These are phyloP conservation scores for Salix udensis DNA, from an alignment of 345 rosid species.

Conservation along the genomic window DNA sequence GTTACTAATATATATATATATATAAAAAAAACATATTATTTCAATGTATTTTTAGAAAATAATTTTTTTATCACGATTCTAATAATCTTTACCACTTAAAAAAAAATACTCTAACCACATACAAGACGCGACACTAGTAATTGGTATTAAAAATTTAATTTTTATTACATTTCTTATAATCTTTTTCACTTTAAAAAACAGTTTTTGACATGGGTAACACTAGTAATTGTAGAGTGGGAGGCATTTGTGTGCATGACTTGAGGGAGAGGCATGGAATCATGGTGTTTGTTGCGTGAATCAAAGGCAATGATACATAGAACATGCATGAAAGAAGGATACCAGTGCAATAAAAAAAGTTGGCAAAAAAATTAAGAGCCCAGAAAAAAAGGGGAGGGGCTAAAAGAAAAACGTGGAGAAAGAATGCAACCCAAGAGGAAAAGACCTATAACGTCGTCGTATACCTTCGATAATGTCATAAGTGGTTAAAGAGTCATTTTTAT, in stretches of 20 bases:
- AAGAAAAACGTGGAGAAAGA: background rate
- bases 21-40: too few relatives aligned
- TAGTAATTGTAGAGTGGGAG: constrained; percentile 9
- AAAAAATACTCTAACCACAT: too few relatives aligned
- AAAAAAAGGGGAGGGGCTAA: background rate
- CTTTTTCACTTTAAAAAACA: too few relatives aligned
- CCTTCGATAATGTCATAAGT: background rate
- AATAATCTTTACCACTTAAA: too few relatives aligned
- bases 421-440: background rate
- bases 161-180: too few relatives aligned
- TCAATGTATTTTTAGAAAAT: too few relatives aligned
- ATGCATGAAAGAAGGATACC: background rate
- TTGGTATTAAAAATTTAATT: too few relatives aligned
- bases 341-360: background rate
- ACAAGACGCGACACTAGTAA: too few relatives aligned
- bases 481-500: background rate
- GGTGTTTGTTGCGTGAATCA: constrained; percentile 34
- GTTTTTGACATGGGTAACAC: too few relatives aligned
- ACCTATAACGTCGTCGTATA: background rate
- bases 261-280: constrained; percentile 29
- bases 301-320: constrained; percentile 3
- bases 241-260: constrained; percentile 15
- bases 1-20: too few relatives aligned
- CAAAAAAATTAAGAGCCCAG: background rate
- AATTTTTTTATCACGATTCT: too few relatives aligned